Conservation (phyloP, 2,329 filamentous ascomycete genomes). For the Mollisiaceae sp. region DNA sequence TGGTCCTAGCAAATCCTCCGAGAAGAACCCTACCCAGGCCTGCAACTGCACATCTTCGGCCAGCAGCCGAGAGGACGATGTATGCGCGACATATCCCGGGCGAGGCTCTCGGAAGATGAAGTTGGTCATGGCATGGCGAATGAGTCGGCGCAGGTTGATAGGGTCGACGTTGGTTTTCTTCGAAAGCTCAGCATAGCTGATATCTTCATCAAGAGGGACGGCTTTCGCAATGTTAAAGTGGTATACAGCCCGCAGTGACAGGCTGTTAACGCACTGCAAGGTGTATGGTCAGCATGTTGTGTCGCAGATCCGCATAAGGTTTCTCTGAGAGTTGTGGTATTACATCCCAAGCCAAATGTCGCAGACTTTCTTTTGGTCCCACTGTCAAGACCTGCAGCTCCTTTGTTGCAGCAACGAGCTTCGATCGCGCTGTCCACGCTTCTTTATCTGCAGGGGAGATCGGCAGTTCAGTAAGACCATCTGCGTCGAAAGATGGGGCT, state of each 20-base stretch:
- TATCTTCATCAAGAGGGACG: constrained; percentile 53
- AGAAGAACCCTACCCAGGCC: constrained; percentile 44
- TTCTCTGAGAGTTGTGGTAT: background rate
- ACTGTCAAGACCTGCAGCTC: constrained; percentile 12
- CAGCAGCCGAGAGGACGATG: constrained; percentile 46
- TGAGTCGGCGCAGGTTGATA: constrained; percentile 52
- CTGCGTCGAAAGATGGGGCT: constrained; percentile 9
- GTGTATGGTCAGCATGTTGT: background rate
- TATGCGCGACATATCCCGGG: constrained; percentile 48
- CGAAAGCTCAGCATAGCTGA: constrained; percentile 50
- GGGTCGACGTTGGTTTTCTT: constrained; percentile 26
- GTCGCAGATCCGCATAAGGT: background rate
- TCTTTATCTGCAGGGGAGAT: constrained; percentile 14
- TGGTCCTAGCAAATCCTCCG: constrained; percentile 42
- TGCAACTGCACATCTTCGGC: constrained; percentile 38
- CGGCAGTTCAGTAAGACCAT: constrained; percentile 2
- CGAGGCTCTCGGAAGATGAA: constrained; percentile 51
- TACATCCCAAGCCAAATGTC: constrained; percentile 19
- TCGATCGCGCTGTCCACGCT: constrained; percentile 4
- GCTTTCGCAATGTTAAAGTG: constrained; percentile 38
- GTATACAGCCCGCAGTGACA: constrained; percentile 21
- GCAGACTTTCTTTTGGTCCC: constrained; percentile 14
- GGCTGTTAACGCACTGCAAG: constrained; percentile 8
- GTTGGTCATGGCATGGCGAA: constrained; percentile 62
- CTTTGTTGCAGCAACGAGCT: constrained; percentile 15